These are phyloP conservation scores for Ophiostoma australiae DNA, from an alignment of 2,329 filamentous ascomycete genomes.

Conservation along the genomic window DNA sequence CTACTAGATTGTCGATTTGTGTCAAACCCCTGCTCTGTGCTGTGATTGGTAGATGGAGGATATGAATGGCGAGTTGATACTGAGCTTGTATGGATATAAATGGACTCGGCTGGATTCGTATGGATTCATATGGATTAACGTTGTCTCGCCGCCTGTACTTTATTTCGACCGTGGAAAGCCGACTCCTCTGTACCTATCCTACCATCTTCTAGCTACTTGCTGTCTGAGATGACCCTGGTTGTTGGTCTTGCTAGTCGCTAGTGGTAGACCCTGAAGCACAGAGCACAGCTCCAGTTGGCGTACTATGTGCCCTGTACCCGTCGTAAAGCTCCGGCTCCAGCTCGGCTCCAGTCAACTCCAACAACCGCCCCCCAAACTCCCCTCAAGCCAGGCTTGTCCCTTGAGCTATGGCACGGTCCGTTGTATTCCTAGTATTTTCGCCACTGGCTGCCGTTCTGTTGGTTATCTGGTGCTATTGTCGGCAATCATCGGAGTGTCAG, in stretches of 20 bases:
- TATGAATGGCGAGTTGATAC: neutral
- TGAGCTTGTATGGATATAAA: neutral
- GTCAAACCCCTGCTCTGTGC: neutral
- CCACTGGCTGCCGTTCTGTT: constrained; percentile 12
- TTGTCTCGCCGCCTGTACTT: neutral
- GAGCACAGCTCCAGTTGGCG: neutral
- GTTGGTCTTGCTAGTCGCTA: neutral
- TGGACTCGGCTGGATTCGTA: neutral
- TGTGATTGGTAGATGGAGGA: neutral
- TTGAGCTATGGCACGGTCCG: constrained; percentile 9
- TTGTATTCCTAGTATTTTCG: constrained; percentile 1
- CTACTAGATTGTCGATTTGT: neutral
- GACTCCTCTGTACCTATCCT: neutral
- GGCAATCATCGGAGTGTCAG: neutral
- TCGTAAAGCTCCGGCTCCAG: neutral
- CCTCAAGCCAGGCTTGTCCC: neutral
- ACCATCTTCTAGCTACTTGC: neutral
- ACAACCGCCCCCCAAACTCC: neutral
- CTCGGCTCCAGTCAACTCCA: too few relatives aligned
- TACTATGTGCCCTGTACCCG: neutral
- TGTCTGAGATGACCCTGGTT: neutral
- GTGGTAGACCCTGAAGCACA: neutral
- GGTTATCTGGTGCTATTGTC: neutral
- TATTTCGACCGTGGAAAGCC: neutral
- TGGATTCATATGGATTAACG: neutral